Evolutionary conservation across 306 rosid species (phyloP).

Genomic region (Cucurbita maxima): DNA sequence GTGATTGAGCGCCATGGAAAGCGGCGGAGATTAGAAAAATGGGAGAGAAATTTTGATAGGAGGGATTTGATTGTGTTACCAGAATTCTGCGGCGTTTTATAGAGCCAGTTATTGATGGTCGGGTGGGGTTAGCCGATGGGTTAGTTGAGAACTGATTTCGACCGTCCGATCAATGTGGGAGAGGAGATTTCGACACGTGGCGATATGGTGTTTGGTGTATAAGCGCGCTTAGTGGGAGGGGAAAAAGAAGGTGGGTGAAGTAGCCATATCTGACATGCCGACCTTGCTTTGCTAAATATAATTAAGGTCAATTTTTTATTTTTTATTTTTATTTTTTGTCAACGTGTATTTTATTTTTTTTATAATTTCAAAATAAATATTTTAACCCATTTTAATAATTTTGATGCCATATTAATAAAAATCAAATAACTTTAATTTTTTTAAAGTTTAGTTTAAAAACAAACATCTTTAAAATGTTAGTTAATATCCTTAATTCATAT

Average conservation of each 20-base stretch:
- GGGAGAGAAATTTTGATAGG: background rate
- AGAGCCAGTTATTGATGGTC: conserved; percentile 25
- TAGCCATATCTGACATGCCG: background rate
- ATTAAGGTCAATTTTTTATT: background rate
- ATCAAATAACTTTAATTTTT: too few relatives aligned
- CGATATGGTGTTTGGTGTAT: background rate
- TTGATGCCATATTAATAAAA: too few relatives aligned
- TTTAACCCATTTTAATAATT: too few relatives aligned
- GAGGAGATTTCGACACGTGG: conserved; percentile 32
- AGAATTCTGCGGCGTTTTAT: conserved; percentile 3
- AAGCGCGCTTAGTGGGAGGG: background rate
- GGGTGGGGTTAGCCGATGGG: conserved; percentile 61
- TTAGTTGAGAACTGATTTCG: conserved; percentile 46
- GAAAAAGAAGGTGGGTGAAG: background rate
- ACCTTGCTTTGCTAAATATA: background rate
- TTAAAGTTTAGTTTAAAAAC: too few relatives aligned
- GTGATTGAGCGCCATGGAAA: background rate
- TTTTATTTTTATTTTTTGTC: background rate
- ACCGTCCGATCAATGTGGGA: conserved; percentile 34
- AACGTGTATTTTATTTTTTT: too few relatives aligned
- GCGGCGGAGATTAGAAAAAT: background rate
- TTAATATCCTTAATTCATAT: too few relatives aligned
- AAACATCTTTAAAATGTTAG: too few relatives aligned
- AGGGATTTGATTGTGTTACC: background rate
- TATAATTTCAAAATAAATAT: too few relatives aligned